Evolutionary conservation across 805 yeast genomes (phyloP), one percentile per base, ranked within the genome.

Genomic region (Pichia ethanolica): DNA sequence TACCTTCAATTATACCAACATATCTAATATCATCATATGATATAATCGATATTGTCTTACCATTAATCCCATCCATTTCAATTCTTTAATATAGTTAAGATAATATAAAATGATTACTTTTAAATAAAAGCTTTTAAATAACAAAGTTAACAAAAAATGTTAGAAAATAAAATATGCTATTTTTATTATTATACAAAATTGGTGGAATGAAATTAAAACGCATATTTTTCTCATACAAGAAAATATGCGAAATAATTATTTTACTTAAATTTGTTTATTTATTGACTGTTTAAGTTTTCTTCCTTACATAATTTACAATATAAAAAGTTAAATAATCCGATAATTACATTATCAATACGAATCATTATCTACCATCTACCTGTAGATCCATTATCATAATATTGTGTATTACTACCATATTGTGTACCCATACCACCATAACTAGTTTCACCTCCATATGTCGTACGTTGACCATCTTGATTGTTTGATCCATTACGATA

Each of bases 21-120:
- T 91, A 91, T 55, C 96, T 82, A 53, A 86, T 82, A 37, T 87
- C 88, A 59, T 86, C 82, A 62, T 79, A 80, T 51, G 95, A 83
- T 54, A 86, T 78, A 64, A 89, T 73, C 28, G 93, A 81, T 58
- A 89, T 88, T 46, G 91, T 83, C 65, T 88, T 88, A 9, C 98
- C 98, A 57, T 89, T 86, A 67, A 84, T 90, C 62, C 89, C 89
- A 42, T 97, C 84, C 98, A 93, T 93, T 11, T n/a, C 8, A 25
- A 20, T 7, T 30, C 9, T 6, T 30, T 30, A 7, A 30, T 30
- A 2, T 20, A 20, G 20, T 20, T n/a, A n/a, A n/a, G n/a, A n/a
- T n/a, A n/a, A n/a, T n/a, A n/a, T n/a, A n/a, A n/a, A n/a, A n/a
- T n/a, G n/a, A n/a, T n/a, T n/a, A n/a, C n/a, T n/a, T n/a, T n/a